Evolutionary conservation across 768 basidiomycete species (phyloP).

Genomic region (Lactifluus rugatus): DNA sequence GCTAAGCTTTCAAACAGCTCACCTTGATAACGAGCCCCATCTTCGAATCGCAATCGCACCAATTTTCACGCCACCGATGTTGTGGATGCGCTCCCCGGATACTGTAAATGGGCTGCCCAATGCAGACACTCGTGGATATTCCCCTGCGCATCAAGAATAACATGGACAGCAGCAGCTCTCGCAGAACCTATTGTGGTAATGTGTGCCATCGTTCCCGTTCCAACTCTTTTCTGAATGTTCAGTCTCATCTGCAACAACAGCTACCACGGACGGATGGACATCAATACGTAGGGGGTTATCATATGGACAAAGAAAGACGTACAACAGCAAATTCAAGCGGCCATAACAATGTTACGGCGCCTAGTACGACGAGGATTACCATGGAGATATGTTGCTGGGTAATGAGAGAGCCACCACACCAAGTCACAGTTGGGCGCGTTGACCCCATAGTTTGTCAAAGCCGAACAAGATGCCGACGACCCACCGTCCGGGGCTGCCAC

Average conservation of each 20-base stretch:
- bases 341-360: conserved; percentile 1
- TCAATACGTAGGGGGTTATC: background rate
- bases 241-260: conserved; percentile 1
- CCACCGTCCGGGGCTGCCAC: conserved; percentile 20
- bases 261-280: conserved; percentile 6
- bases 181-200: background rate
- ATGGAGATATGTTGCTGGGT: conserved; percentile 12
- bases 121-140: background rate
- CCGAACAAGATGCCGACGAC: conserved; percentile 15
- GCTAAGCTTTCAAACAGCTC: background rate
- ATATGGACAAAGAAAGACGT: background rate
- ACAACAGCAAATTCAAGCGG: conserved; percentile 9
- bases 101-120: background rate
- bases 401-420: conserved; percentile 9
- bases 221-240: conserved; percentile 4
- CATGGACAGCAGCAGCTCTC: conserved; percentile 1
- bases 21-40: background rate
- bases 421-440: conserved; percentile 6
- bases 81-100: conserved; percentile 17
- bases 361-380: too few species aligned
- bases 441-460: too few species aligned
- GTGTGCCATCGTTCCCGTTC: background rate
- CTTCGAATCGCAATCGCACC: conserved; percentile 10
- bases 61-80: conserved; percentile 20
- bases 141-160: background rate